Base-by-base conservation (phyloP, 306 rosid genomes). In the Spatholobus suberectus region DNA sequence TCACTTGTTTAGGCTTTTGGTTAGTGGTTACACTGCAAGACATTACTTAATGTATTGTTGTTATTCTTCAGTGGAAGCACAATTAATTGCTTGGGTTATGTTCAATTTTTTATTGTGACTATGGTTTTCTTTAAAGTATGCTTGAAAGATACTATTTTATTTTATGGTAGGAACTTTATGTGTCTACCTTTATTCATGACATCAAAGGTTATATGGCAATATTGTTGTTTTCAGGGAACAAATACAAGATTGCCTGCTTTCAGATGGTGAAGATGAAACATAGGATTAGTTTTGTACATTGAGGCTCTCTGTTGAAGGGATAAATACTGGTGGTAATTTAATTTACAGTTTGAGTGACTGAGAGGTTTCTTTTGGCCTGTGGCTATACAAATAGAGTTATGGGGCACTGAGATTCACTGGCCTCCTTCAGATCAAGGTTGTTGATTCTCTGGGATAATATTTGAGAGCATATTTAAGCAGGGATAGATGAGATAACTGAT, bases 241-340 rank as follows among this genome's bases (percentile, higher is more conserved):
- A 87, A 88, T 96, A 79, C 91, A 90, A 88, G 98, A 93, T 83
- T 95, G 88, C 83, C 83, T 95, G 83, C 92, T 95, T 70, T 90
- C 94, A 26, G 94, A 96, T 76, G 70, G 83, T 67, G 94, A 93
- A 87, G 93, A 83, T 63, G 94, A 93, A 83, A 84, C 86, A 6
- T 90, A 86, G 83, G 55, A 59, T 44, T 27, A 55, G 29, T 59
- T 46, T 24, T 21, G 57, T 44, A 57, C 70, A 54, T n/a, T 4
- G 51, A 14, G 84, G 79, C 34, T 79, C 72, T 78, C 8, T 10
- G 80, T 62, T 49, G 41, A 76, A 38, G 38, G 54, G 62, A 15
- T 6, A 20, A 46, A 58, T 74, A 29, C 58, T 58, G 47, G n/a
- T 34, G 44, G 34, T 84, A 18, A 10, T 78, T 49, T 9, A 51